A percentile compares a stretch with the other conserved stretches of the same genome.
Conservation (phyloP, 2,329 filamentous ascomycete genomes). For the Cercospora citrullina region DNA sequence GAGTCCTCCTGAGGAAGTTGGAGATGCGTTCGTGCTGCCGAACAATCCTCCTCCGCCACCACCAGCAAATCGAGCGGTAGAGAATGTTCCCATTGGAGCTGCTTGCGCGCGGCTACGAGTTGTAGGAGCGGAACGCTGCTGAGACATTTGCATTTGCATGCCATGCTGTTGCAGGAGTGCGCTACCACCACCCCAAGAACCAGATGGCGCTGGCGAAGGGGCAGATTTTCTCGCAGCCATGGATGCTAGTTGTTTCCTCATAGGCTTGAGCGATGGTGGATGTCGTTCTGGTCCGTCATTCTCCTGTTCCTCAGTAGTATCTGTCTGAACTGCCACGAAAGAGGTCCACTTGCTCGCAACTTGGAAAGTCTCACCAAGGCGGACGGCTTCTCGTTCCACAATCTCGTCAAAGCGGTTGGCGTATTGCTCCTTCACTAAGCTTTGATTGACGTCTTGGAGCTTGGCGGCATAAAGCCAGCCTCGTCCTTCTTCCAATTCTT, state of each 20-base stretch:
- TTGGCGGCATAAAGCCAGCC: slow-evolving; percentile 63
- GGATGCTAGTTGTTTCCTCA: background rate
- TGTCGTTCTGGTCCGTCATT: background rate
- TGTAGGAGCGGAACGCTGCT: background rate
- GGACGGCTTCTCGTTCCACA: slow-evolving; percentile 65
- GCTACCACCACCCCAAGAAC: background rate
- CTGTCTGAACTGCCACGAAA: slow-evolving; percentile 65
- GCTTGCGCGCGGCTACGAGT: background rate
- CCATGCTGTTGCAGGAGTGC: background rate
- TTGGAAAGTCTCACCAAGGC: slow-evolving; percentile 65
- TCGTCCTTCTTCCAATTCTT: slow-evolving; percentile 68
- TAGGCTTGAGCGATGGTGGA: background rate
- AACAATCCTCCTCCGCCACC: background rate
- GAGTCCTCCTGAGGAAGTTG: background rate
- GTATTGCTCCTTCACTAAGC: slow-evolving; percentile 49
- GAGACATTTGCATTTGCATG: background rate
- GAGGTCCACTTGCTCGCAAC: slow-evolving; percentile 70
- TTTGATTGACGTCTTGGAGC: slow-evolving; percentile 41
- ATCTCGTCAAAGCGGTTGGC: slow-evolving; percentile 58
- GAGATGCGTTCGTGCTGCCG: background rate
- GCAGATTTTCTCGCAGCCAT: background rate
- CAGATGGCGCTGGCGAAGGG: background rate
- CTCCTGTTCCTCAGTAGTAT: background rate
- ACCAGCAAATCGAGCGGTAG: background rate
- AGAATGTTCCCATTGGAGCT: background rate